Evolutionary conservation across 2,329 filamentous ascomycete species (phyloP), one percentile per base, ranked within the genome.

Genomic region (Alternaria angustiovoidea): DNA sequence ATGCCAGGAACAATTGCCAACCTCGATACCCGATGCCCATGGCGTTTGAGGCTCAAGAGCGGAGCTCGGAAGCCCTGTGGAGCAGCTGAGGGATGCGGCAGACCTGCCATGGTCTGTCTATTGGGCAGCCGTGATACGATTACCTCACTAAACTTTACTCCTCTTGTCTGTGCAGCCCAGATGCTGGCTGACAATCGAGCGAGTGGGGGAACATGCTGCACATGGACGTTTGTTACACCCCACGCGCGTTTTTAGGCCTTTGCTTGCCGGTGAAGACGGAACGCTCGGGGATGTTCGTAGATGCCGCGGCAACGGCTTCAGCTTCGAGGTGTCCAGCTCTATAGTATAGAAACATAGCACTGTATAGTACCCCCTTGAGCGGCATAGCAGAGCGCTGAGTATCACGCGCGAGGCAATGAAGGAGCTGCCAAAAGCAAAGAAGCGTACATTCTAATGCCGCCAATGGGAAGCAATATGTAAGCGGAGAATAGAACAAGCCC

Each of bases 121-220:
- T 63, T 68, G 65, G 64, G 39, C 46, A 55, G 39, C 57, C 38
- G 72, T 74, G 67, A 72, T 75, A 74, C 73, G 63, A 75, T 76
- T 76, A 74, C 70, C 70, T 69, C 63, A 64, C 49, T 54, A 68
- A 69, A 70, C 12, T 59, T 57, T 47, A 11, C 22, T 52, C 63
- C 59, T 49, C 62, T 47, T 62, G 66, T 59, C 63, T 48, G 54
- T 65, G 65, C 64, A 62, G 59, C 51, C 54, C 53, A 46, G 57
- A 58, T 57, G 61, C 47, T 68, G 59, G 63, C 59, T 70, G 61
- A 61, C 56, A 57, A 44, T 58, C 24, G 62, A 55, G 61, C 63
- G 57, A 36, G 69, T 69, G 69, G 57, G 63, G 51, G 57, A 58
- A 26, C 47, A 60, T 30, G 57, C 62, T 58, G 52, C 59, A 64